phyloP scores from a whole-genome alignment of 768 basidiomycete species.

The Serpula lacrymans region DNA sequence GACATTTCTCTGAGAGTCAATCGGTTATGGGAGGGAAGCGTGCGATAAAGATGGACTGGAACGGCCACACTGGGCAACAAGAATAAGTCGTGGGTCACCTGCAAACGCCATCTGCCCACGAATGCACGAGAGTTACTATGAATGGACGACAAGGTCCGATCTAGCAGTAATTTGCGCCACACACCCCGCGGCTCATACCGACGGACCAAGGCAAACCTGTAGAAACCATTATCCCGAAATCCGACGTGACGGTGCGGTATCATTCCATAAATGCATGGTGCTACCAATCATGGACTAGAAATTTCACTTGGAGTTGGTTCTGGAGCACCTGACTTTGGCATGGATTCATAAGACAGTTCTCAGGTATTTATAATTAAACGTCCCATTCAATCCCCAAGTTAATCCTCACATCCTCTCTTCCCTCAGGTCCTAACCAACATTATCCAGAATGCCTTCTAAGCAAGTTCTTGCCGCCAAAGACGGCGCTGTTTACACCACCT shows the following conservation, averaged over 20 bases:
- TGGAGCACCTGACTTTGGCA: constrained; percentile 6
- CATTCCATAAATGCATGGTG: not conserved
- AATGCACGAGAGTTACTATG: constrained; percentile 6
- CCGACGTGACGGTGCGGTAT: not conserved
- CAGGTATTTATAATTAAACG: constrained; percentile 23
- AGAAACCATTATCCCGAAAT: not conserved
- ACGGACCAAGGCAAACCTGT: not conserved
- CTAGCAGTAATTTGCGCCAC: not conserved
- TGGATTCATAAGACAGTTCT: constrained; percentile 13
- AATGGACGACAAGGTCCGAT: constrained; percentile 4
- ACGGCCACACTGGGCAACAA: too few species aligned
- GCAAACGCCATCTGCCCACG: constrained; percentile 5
- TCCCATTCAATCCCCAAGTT: constrained; percentile 15
- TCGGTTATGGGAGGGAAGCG: too few species aligned
- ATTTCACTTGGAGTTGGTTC: constrained; percentile 1
- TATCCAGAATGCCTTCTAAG: constrained; percentile 56
- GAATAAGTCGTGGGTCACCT: too few species aligned
- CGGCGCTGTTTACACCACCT: constrained; percentile 76
- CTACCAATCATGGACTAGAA: not conserved
- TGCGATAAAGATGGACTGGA: too few species aligned
- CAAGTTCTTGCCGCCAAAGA: constrained; percentile 54
- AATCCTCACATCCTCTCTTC: not conserved
- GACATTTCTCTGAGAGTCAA: too few species aligned
- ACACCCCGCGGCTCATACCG: not conserved
- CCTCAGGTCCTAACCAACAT: constrained; percentile 5